Percentiles rank a stretch among this genome's conserved stretches.
These are phyloP conservation scores for Pyricularia grisea DNA, from an alignment of 2,329 filamentous ascomycete species.

Conservation along the genomic window DNA sequence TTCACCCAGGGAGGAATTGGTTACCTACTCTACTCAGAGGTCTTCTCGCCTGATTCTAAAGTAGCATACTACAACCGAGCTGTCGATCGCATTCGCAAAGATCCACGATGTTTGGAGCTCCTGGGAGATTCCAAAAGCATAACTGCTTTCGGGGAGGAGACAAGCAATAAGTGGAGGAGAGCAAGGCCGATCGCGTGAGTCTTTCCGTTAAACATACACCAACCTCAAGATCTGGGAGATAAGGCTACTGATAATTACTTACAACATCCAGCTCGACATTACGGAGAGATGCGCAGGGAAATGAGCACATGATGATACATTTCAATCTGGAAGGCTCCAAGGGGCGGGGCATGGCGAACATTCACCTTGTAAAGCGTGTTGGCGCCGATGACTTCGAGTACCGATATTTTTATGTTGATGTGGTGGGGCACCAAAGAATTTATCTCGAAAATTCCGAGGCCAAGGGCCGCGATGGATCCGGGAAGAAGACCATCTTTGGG, in stretches of 20 bases:
- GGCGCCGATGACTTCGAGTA: slow-evolving; percentile 65
- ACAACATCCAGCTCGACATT: slow-evolving; percentile 45
- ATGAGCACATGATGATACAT: slow-evolving; percentile 74
- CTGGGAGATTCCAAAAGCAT: slow-evolving; percentile 71
- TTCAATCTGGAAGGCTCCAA: slow-evolving; percentile 78
- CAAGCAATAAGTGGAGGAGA: slow-evolving; percentile 70
- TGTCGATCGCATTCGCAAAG: slow-evolving; percentile 66
- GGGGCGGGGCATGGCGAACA: slow-evolving; percentile 61
- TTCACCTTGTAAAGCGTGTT: slow-evolving; percentile 66
- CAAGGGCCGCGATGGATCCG: slow-evolving; percentile 19
- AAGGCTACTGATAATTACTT: background rate
- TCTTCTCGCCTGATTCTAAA: slow-evolving; percentile 78
- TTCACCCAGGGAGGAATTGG: slow-evolving; percentile 58
- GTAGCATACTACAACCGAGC: slow-evolving; percentile 83
- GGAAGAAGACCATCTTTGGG: slow-evolving; percentile 43
- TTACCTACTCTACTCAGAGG: slow-evolving; percentile 71
- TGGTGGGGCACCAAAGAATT: slow-evolving; percentile 58
- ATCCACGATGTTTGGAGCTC: slow-evolving; percentile 60
- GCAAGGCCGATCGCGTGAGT: slow-evolving; percentile 51
- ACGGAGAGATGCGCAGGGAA: slow-evolving; percentile 63
- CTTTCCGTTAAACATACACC: background rate
- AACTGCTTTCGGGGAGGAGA: slow-evolving; percentile 70
- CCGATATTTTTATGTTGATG: slow-evolving; percentile 69
- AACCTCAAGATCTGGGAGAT: slow-evolving; percentile 7
- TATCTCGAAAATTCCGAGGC: slow-evolving; percentile 55